These are phyloP conservation scores for Boletus coffeatus DNA, from an alignment of 1,284 basidiomycete genomes.

Conservation along the genomic window DNA sequence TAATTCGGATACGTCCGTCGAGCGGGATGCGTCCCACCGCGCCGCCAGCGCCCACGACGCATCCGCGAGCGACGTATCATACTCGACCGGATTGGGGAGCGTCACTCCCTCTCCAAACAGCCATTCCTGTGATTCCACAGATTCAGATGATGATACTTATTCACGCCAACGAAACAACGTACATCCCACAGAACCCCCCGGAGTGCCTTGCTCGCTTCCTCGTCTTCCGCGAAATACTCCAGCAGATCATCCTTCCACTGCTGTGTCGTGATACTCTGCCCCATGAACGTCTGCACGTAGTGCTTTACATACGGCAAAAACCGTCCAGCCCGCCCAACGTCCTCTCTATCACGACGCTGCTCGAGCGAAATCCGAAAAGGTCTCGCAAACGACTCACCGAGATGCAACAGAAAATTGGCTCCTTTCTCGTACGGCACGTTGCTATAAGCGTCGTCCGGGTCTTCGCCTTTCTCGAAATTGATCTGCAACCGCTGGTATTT, in stretches of 20 bases:
- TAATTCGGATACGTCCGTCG: slow-evolving; percentile 40
- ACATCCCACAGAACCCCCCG: slow-evolving; percentile 79
- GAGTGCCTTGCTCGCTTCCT: slow-evolving; percentile 57
- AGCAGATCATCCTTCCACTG: slow-evolving; percentile 89
- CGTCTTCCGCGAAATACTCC: slow-evolving; percentile 65
- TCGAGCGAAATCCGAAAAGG: background rate
- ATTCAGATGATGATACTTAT: background rate
- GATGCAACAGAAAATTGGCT: slow-evolving; percentile 63
- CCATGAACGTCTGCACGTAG: slow-evolving; percentile 76
- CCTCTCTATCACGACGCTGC: slow-evolving; percentile 44
- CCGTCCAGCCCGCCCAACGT: slow-evolving; percentile 82
- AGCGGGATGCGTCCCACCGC: slow-evolving; percentile 68
- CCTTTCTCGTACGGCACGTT: slow-evolving; percentile 74
- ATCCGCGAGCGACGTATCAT: slow-evolving; percentile 78
- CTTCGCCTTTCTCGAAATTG: slow-evolving; percentile 79
- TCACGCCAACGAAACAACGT: slow-evolving; percentile 19
- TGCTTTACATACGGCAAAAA: slow-evolving; percentile 80
- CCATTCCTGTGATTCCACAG: slow-evolving; percentile 52
- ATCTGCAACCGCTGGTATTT: slow-evolving; percentile 86
- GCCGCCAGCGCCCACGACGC: slow-evolving; percentile 68
- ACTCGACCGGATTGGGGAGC: slow-evolving; percentile 78
- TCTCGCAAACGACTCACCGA: slow-evolving; percentile 38
- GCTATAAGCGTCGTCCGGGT: slow-evolving; percentile 80
- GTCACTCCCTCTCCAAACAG: slow-evolving; percentile 77
- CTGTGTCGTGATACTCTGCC: slow-evolving; percentile 82